Evolutionary conservation across 2,329 filamentous ascomycete species (phyloP), one percentile per base, ranked within the genome.

Genomic region (Trichoderma sp.): DNA sequence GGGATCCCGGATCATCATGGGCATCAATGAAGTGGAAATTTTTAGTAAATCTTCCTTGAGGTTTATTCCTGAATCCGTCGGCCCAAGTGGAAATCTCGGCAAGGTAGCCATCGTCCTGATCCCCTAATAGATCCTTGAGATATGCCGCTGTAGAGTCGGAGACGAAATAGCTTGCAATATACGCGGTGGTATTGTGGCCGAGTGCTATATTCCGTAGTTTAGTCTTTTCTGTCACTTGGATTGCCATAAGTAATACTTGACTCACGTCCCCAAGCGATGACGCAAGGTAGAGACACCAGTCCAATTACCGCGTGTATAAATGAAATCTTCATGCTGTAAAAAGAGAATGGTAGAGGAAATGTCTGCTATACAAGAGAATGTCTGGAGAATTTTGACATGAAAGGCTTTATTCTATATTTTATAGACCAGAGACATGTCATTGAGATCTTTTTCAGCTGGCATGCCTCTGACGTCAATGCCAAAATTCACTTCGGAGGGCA

Each of bases 321-420:
- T 3, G 48, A 15, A 29, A 52, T 2, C 48, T 52, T 52, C 48
- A 52, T 52, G 1, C 22, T 27, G 48, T 29, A 3, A 1, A 2
- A 27, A n/a, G n/a, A n/a, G n/a, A 4, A 27, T 52, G 3, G 4
- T 5, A 2, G 4, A 0, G 5, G 25, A 10, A 27, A 0, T n/a
- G 4, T 48, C 3, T 13, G 19, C 13, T 22, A 1, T 9, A n/a
- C 22, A 48, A 13, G 1, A 5, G n/a, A 22, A 22, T 2, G 12
- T 4, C n/a, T 13, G 5, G 2, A 22, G 4, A 1, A 13, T 22
- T 29, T 22, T 1, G 19, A 22, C 3, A 48, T 48, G 42, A 48
- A 19, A 48, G 42, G n/a, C n/a, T n/a, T n/a, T n/a, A n/a, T 22
- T 4, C 42, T 22, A 12, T 2, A 13, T 48, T 45, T 48, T 48